Evolutionary conservation across 2,329 filamentous ascomycete genomes (phyloP).

Genomic region (Penicillium sp.): DNA sequence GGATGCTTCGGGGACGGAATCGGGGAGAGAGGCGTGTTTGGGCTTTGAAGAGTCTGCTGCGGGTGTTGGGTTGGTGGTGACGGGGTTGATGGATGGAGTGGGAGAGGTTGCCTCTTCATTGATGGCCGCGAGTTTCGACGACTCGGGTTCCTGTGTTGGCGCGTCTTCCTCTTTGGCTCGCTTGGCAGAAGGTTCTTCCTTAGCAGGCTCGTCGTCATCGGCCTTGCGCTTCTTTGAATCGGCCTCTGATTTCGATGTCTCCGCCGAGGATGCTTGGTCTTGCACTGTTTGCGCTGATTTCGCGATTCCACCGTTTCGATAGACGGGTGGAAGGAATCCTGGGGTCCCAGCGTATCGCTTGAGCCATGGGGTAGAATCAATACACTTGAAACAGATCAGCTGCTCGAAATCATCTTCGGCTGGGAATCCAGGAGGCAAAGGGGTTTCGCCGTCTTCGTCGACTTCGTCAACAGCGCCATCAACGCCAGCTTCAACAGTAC

Average conservation of each 20-base stretch:
- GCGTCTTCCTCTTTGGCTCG: constrained; percentile 49
- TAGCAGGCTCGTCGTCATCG: constrained; percentile 50
- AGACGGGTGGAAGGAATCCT: constrained; percentile 78
- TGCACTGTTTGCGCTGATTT: background rate
- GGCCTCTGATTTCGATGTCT: constrained; percentile 14
- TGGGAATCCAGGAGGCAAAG: constrained; percentile 83
- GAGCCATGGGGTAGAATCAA: constrained; percentile 87
- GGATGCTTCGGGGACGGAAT: constrained; percentile 52
- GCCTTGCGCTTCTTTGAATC: constrained; percentile 67
- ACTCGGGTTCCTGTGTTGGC: constrained; percentile 13
- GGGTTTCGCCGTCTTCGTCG: constrained; percentile 54
- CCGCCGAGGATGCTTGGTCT: background rate
- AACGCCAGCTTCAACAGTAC: constrained; percentile 9
- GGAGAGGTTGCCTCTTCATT: constrained; percentile 5
- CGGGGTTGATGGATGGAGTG: constrained; percentile 6
- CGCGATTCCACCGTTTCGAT: constrained; percentile 42
- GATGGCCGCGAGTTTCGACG: constrained; percentile 7
- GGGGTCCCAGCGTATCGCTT: constrained; percentile 78
- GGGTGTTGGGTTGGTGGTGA: constrained; percentile 1
- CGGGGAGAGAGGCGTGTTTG: constrained; percentile 64
- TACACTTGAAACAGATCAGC: constrained; percentile 92
- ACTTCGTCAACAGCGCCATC: constrained; percentile 26
- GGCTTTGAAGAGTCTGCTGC: constrained; percentile 34
- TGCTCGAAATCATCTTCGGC: constrained; percentile 85
- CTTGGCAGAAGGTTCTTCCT: constrained; percentile 40